phyloP scores from a whole-genome alignment of 257 asterid species.

The Fraxinus cuspidata region DNA sequence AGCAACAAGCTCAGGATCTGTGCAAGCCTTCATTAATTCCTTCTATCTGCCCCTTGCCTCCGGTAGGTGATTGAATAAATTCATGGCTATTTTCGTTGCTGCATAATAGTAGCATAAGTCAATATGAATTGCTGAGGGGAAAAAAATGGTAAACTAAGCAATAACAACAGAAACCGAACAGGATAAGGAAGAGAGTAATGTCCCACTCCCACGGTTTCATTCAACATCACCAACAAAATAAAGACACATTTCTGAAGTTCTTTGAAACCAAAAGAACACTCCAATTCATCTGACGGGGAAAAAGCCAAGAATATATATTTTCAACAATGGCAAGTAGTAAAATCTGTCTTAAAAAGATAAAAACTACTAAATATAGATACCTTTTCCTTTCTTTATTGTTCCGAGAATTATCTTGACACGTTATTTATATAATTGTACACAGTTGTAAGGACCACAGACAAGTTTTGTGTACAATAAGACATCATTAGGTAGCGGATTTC shows the following conservation, averaged over 20 bases:
- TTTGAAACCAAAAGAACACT: not conserved
- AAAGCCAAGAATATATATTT: not conserved
- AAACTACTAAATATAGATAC: constrained; percentile 32
- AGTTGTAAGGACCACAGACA: constrained; percentile 87
- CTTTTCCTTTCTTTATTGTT: constrained; percentile 77
- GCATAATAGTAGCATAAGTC: constrained; percentile 24
- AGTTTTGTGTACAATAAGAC: constrained; percentile 84
- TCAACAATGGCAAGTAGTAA: not conserved
- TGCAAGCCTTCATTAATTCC: constrained; percentile 7
- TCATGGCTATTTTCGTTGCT: constrained; percentile 94
- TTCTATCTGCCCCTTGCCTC: constrained; percentile 84
- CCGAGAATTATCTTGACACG: constrained; percentile 96
- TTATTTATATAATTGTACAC: constrained; percentile 84
- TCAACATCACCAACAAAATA: not conserved
- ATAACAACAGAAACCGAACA: not conserved
- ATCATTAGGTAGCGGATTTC: constrained; percentile 76
- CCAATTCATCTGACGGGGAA: not conserved
- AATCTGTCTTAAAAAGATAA: not conserved
- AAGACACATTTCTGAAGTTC: not conserved
- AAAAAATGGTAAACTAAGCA: not conserved
- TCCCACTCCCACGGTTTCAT: not conserved
- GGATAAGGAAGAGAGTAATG: not conserved
- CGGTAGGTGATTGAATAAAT: constrained; percentile 70
- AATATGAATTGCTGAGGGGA: not conserved
- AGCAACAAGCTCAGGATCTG: constrained; percentile 80